Percentiles rank a stretch among this genome's conserved stretches.
phyloP scores from a whole-genome alignment of 345 rosid genomes.

The Brassica rapa region DNA sequence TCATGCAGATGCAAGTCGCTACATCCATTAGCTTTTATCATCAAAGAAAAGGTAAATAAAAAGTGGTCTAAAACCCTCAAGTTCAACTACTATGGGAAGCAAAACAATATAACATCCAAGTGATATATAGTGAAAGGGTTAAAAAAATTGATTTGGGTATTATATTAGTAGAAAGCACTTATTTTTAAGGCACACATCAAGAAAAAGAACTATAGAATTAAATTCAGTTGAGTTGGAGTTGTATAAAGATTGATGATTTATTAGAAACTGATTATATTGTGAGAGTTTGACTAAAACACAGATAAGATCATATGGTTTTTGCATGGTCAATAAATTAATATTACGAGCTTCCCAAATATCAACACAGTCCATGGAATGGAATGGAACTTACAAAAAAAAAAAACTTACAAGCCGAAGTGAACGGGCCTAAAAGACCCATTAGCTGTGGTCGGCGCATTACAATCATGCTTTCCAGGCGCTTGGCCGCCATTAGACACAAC shows the following conservation, averaged over 20 bases:
- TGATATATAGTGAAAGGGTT: not conserved
- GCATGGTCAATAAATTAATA: not conserved
- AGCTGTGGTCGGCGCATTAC: not conserved
- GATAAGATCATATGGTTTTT: not conserved
- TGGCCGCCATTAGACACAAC: conserved; percentile 20
- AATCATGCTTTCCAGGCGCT: not conserved
- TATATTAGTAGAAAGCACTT: not conserved
- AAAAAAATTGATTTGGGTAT: no score
- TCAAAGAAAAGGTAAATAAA: not conserved
- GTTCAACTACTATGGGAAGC: not conserved
- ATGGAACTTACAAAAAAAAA: not conserved
- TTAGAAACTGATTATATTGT: not conserved
- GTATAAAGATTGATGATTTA: no score
- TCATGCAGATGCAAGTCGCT: not conserved
- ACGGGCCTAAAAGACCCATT: not conserved
- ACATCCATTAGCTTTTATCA: not conserved
- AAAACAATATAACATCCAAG: not conserved
- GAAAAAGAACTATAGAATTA: not conserved
- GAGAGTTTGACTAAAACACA: not conserved
- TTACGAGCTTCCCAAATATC: not conserved
- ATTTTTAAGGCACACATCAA: not conserved
- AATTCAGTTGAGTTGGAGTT: not conserved
- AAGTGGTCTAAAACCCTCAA: not conserved
- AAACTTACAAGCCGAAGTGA: not conserved
- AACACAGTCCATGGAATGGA: not conserved